Base-by-base conservation (phyloP, 805 yeast genomes). In the Kodamaea leandrae region DNA sequence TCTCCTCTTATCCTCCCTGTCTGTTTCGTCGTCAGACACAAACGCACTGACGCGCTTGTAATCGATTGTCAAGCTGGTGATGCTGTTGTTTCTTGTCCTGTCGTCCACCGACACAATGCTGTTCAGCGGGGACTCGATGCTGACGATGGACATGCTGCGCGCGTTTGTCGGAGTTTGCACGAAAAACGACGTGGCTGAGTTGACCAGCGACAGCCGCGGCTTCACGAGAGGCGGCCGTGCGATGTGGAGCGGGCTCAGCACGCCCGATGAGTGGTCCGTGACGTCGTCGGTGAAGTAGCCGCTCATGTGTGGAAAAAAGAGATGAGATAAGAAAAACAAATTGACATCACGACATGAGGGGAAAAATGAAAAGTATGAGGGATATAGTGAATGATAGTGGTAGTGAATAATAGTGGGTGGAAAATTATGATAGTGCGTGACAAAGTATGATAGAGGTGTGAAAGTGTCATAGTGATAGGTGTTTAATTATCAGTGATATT, bases 21-120 rank as follows among this genome's bases (percentile, higher is more conserved):
- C n/a, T n/a, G n/a, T n/a, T 64, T 65, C 72, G 27, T 66, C 71
- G 46, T 66, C 72, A 19, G 70, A 61, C 7, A 62, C 39, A 12
- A 64, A 36, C 6, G 59, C 64, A 16, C 51, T 53, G 6, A 52
- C 46, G 27, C 26, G n/a, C 14, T 43, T 43, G 24, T 32, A 23
- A 14, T 32, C 33, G 41, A 25, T 23, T 13, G 49, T 48, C 29
- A 59, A 43, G 36, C 59, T 52, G 14, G 60, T 49, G 36, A 51
- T 48, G 43, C 70, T 63, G 46, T 63, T 62, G 44, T 65, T 66
- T 36, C 73, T 47, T 2, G 66, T 57, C 26, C 43, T 47, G 39
- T 68, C 74, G 39, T 68, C 74, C 1, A 63, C 53, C 8, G 69
- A 63, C 4, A 64, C 66, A 12, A 68, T 67, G 19, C 69, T 63